A percentile compares a stretch with the other conserved stretches of the same genome.
phyloP scores from a whole-genome alignment of 2,329 filamentous ascomycete species.

The Beauveria brongniartii region DNA sequence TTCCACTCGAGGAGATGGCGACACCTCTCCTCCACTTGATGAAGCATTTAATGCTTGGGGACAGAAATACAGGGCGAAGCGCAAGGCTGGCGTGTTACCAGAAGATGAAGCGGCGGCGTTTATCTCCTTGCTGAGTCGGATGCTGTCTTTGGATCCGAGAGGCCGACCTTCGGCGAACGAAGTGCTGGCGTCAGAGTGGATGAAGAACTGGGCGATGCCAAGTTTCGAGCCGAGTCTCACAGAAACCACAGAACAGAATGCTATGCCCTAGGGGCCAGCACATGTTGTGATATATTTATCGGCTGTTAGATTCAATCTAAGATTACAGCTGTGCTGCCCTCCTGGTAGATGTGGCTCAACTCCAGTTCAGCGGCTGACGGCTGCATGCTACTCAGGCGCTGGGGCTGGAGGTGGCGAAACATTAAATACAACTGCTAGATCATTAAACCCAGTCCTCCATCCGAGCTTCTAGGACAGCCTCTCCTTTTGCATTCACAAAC shows the following conservation, averaged over 20 bases:
- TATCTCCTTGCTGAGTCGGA: constrained; percentile 23
- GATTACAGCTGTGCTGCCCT: background rate
- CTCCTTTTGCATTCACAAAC: too few species aligned
- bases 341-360: too few species aligned
- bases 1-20: background rate
- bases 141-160: constrained; percentile 22
- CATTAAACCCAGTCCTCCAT: too few species aligned
- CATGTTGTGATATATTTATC: background rate
- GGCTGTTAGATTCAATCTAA: background rate
- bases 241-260: background rate
- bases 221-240: background rate
- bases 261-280: background rate
- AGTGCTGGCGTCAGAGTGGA: constrained; percentile 26
- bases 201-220: constrained; percentile 23
- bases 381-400: too few species aligned
- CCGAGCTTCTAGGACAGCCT: too few species aligned
- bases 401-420: too few species aligned
- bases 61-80: constrained; percentile 17
- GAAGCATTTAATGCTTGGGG: constrained; percentile 21
- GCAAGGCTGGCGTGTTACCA: constrained; percentile 13
- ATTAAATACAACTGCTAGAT: too few species aligned
- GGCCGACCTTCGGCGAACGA: constrained; percentile 21
- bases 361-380: too few species aligned
- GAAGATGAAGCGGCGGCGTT: constrained; percentile 16
- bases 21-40: constrained; percentile 18